A percentile compares a stretch with the other conserved stretches of the same genome.
Evolutionary conservation across 495 filamentous ascomycete species (phyloP).

Genomic region (Symbiotaphrina buchneri): DNA sequence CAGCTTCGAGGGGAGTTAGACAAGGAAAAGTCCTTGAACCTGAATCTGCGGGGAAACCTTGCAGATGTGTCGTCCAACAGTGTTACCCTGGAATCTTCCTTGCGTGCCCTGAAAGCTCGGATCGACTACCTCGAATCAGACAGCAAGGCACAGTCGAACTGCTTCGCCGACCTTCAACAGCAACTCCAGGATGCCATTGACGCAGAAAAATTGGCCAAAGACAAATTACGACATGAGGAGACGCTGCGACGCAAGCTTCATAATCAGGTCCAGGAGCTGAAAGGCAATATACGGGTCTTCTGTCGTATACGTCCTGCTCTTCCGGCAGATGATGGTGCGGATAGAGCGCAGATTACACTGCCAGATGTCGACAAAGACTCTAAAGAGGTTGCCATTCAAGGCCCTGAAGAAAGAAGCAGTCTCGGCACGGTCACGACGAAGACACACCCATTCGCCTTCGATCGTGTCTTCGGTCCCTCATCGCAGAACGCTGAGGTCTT

Average conservation of each 20-base stretch:
- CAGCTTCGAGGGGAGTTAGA: slow-evolving; percentile 16
- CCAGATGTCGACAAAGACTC: slow-evolving; percentile 56
- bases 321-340: slow-evolving; percentile 26
- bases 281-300: slow-evolving; percentile 97
- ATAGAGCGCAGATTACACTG: slow-evolving; percentile 46
- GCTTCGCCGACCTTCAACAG: slow-evolving; percentile 54
- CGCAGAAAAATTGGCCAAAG: slow-evolving; percentile 42
- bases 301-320: slow-evolving; percentile 82
- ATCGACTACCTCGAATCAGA: slow-evolving; percentile 79
- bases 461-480: slow-evolving; percentile 69
- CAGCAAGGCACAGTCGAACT: slow-evolving; percentile 60
- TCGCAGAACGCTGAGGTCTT: slow-evolving; percentile 74
- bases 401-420: slow-evolving; percentile 64
- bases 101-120: slow-evolving; percentile 48
- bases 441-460: slow-evolving; percentile 72
- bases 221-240: slow-evolving; percentile 79
- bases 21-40: slow-evolving; percentile 28
- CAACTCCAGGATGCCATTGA: slow-evolving; percentile 55
- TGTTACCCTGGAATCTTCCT: slow-evolving; percentile 46
- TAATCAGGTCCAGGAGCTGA: slow-evolving; percentile 96
- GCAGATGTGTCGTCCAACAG: slow-evolving; percentile 37
- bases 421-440: slow-evolving; percentile 52
- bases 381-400: slow-evolving; percentile 66
- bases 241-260: slow-evolving; percentile 78
- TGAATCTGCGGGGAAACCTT: slow-evolving; percentile 34